Base-by-base conservation (phyloP, 2,329 filamentous ascomycete genomes). In the Penicillium concentricum region DNA sequence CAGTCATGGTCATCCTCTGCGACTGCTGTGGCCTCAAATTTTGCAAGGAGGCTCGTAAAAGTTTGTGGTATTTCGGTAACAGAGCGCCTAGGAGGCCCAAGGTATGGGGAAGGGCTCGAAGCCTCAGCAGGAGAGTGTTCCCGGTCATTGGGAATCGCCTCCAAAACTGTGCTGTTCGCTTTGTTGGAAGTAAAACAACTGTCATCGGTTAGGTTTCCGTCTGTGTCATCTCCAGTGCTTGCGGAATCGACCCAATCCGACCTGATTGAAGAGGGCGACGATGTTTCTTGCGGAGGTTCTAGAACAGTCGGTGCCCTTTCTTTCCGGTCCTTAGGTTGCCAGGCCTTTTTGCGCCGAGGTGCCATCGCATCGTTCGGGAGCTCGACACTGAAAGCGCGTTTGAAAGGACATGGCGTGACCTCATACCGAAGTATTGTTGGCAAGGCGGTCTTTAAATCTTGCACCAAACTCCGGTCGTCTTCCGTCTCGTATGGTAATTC, bases 381-480 rank as follows among this genome's bases (percentile, higher is more conserved):
- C 49, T 88, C 82, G 12, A 93, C 86, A 0, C 85, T 87, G 65
- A 95, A 95, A 3, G 83, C 82, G 58, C 91, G 82, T 67, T 87
- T 82, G 72, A 97, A 96, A 0, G 92, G 92, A 72, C 92, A 96
- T 43, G 87, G 84, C 0, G 92, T 96, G 68, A 90, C 90, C 73
- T 97, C 92, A 68, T 94, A 96, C 61, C 89, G 87, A 44, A 96
- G 79, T 15, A 96, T 85, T 60, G 86, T 85, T 51, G 82, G 82
- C 28, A 96, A 75, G 9, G 91, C 87, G 12, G 78, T 78, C 67
- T 90, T 90, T 62, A 96, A 79, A 35, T 86, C 81, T 52, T 84
- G 81, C 5, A 90, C 86, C 62, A 84, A 83, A 42, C 79, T 76
- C 61, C 82, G 79, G 61, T 93, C 87, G 22, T 88, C 84, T 2